Percentiles rank a stretch among this genome's conserved stretches.
phyloP scores from a whole-genome alignment of 176 grass and related monocot species.

The Ensete ventricosum region DNA sequence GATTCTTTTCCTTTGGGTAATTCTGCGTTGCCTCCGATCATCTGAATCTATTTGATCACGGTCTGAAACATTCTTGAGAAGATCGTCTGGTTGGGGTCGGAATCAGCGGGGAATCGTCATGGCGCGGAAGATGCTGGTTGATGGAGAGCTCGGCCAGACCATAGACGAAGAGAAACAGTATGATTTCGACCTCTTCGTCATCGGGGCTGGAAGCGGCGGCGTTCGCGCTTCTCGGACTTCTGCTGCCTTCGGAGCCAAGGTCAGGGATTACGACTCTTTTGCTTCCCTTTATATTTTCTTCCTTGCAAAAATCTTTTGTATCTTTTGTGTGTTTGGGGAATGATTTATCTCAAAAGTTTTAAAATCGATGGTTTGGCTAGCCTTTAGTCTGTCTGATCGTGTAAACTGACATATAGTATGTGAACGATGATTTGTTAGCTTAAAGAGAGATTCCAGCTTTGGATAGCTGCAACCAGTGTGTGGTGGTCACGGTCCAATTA shows the following conservation, averaged over 20 bases:
- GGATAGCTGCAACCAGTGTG: too few relatives aligned
- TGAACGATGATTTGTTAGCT: too few relatives aligned
- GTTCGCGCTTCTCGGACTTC: constrained; percentile 75
- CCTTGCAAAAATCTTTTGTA: too few relatives aligned
- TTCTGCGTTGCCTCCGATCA: too few relatives aligned
- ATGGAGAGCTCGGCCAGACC: constrained; percentile 30
- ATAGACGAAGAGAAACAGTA: constrained; percentile 26
- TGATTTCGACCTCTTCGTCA: constrained; percentile 89
- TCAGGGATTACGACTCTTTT: constrained; percentile 8
- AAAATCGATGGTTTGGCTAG: neutral
- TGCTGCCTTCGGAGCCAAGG: constrained; percentile 78
- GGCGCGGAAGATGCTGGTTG: constrained; percentile 91
- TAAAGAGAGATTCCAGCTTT: too few relatives aligned
- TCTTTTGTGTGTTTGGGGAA: neutral
- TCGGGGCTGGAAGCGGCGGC: constrained; percentile 89
- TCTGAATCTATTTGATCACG: too few relatives aligned
- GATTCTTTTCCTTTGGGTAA: too few relatives aligned
- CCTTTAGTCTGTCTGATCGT: neutral
- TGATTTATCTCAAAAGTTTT: neutral
- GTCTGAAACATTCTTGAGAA: neutral
- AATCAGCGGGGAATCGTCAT: constrained; percentile 19
- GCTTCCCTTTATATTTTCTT: too few relatives aligned
- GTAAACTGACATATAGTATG: too few relatives aligned
- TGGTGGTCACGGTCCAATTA: too few relatives aligned
- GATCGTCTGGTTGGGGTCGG: neutral